These are phyloP conservation scores for Auricularia cornea DNA, from an alignment of 768 basidiomycete genomes.

Conservation along the genomic window DNA sequence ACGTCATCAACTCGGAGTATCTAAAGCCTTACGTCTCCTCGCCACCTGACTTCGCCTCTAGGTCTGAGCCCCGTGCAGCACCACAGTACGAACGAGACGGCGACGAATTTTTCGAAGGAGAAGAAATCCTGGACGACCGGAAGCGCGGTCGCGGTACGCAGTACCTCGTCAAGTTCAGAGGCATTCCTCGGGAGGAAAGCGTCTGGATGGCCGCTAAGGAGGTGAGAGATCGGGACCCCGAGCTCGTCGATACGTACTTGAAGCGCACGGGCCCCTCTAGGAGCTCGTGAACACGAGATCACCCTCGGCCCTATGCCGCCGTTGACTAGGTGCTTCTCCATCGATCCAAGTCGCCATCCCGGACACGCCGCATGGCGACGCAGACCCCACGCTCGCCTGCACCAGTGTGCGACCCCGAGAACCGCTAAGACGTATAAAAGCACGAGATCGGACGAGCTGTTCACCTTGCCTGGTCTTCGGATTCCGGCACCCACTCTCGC, in stretches of 20 bases:
- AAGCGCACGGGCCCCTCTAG: too few relatives aligned
- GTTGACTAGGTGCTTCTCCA: too few relatives aligned
- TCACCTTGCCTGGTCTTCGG: too few relatives aligned
- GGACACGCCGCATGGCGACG: too few relatives aligned
- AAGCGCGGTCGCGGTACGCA: not conserved
- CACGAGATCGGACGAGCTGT: too few relatives aligned
- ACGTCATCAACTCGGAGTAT: conserved; percentile 13
- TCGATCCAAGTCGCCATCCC: too few relatives aligned
- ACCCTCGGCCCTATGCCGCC: too few relatives aligned
- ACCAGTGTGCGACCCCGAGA: too few relatives aligned
- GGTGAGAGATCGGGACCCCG: not conserved
- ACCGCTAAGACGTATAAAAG: too few relatives aligned
- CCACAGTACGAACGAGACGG: not conserved
- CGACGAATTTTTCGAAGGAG: not conserved
- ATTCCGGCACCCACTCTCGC: too few relatives aligned
- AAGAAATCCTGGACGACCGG: not conserved
- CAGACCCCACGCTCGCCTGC: too few relatives aligned
- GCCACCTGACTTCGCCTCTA: not conserved
- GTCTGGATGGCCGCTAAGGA: not conserved
- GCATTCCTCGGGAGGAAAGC: not conserved
- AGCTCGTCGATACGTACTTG: not conserved
- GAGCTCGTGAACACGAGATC: too few relatives aligned
- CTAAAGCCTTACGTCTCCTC: not conserved
- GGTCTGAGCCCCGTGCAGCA: not conserved
- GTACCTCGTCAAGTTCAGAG: not conserved